Percentiles rank a stretch among this genome's conserved stretches.
These are phyloP conservation scores for Albizia julibrissin DNA, from an alignment of 306 rosid genomes.

Conservation along the genomic window DNA sequence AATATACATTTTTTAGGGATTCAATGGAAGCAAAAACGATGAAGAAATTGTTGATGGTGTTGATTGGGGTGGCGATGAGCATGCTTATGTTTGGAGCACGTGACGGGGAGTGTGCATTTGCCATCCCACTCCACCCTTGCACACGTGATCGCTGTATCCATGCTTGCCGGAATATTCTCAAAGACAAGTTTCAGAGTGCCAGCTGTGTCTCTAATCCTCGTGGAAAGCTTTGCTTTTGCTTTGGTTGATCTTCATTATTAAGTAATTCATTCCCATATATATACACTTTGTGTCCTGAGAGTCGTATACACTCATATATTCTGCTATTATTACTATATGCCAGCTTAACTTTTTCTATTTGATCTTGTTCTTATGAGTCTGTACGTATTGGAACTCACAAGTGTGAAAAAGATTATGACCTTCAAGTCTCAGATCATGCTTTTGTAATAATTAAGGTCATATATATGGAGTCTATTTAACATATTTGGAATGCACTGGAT, in stretches of 20 bases:
- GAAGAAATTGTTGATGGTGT: background rate
- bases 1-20: no score
- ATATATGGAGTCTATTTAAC: no score
- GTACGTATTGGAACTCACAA: no score
- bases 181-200: background rate
- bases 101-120: background rate
- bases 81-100: background rate
- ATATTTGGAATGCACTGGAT: no score
- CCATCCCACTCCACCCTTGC: slow-evolving; percentile 7
- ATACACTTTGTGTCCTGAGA: background rate
- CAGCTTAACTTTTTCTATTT: no score
- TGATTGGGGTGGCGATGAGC: background rate
- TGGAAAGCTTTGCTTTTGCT: slow-evolving; percentile 1
- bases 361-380: no score
- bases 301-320: no score
- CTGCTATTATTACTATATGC: no score
- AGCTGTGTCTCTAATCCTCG: background rate
- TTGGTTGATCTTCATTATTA: background rate
- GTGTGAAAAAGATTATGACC: no score
- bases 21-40: background rate
- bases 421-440: no score
- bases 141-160: background rate
- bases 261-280: no score
- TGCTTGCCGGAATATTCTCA: background rate
- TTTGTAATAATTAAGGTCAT: no score